phyloP scores from a whole-genome alignment of 768 basidiomycete genomes.

The Auriscalpium microsporum region DNA sequence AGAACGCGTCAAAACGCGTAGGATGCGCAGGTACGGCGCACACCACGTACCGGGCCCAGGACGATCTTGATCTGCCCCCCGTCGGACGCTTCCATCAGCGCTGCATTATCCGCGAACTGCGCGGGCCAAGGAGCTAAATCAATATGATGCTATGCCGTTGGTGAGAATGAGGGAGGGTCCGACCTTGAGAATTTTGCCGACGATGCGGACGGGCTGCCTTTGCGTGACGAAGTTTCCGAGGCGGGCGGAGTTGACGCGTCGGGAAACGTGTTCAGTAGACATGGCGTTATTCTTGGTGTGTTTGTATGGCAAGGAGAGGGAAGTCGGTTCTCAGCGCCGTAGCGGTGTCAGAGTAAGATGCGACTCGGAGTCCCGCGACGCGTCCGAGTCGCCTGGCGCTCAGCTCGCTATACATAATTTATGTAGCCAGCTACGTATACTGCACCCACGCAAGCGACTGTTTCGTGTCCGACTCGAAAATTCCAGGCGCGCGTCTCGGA shows the following conservation, averaged over 20 bases:
- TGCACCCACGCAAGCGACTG: no score
- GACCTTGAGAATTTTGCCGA: constrained; percentile 12
- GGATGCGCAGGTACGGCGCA: not conserved
- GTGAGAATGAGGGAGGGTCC: not conserved
- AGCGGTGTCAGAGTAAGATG: no score
- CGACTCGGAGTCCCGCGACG: no score
- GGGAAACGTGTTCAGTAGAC: not conserved
- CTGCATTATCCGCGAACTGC: constrained; percentile 8
- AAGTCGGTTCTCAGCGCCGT: no score
- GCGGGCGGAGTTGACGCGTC: constrained; percentile 11
- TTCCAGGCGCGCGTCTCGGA: no score
- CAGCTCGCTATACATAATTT: no score
- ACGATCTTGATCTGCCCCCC: constrained; percentile 9
- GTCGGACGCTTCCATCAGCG: constrained; percentile 11
- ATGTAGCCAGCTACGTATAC: no score
- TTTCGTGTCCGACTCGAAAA: no score
- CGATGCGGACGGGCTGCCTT: constrained; percentile 5
- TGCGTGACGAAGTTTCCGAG: constrained; percentile 5
- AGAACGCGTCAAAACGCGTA: not conserved
- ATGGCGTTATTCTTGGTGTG: no score
- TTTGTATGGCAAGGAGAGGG: no score
- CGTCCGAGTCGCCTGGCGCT: no score
- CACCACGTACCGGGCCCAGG: constrained; percentile 1
- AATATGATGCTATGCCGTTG: not conserved
- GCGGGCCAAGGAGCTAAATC: not conserved